Evolutionary conservation across 2,329 filamentous ascomycete genomes (phyloP), one percentile per base, ranked within the genome.

Genomic region (Biscogniauxia sp.): DNA sequence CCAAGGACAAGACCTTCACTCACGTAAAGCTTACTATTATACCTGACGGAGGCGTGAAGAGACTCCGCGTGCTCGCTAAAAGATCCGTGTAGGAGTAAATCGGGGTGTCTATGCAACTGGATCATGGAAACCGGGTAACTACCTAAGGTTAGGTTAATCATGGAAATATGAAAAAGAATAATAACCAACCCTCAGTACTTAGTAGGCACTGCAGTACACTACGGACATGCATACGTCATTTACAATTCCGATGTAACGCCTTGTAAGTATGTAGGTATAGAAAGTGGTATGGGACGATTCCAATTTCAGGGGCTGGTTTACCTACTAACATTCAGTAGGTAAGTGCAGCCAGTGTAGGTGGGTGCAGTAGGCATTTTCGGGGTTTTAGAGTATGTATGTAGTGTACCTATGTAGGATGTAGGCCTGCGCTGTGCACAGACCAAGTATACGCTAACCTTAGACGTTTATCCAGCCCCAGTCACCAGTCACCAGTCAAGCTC

Each of bases 11-110:
- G 72, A 78, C 80, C 2, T 90, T 92, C 70, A 92, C 90, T 13
- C 93, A 95, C 77, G 87, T 93, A 20, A 97, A 96, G 83, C 80
- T 98, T 73, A 90, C 92, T 37, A 95, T 97, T 73, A 92, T 97
- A 68, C 94, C 94, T 0, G 93, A 98, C 75, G 93, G 94, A 37
- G 93, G 94, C 23, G 90, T 97, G 2, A 97, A 96, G 85, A 82
- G 93, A 65, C 84, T 97, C 66, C 85, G 92, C 53, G 86, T 94
- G 1, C 88, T 91, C 74, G 91, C 89, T 2, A 87, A 83, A 71
- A 81, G 87, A 66, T 78, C 76, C n/a, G 60, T 69, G 26, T 61
- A 57, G 51, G 41, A 32, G 11, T 28, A 7, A 32, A 32, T 8
- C 4, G 7, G 28, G 28, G 9, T 32, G 11, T 32, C 28, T 7